Percentiles rank a stretch among this genome's conserved stretches.
phyloP scores from a whole-genome alignment of 805 yeast genomes.

The Candida nanaspora region DNA sequence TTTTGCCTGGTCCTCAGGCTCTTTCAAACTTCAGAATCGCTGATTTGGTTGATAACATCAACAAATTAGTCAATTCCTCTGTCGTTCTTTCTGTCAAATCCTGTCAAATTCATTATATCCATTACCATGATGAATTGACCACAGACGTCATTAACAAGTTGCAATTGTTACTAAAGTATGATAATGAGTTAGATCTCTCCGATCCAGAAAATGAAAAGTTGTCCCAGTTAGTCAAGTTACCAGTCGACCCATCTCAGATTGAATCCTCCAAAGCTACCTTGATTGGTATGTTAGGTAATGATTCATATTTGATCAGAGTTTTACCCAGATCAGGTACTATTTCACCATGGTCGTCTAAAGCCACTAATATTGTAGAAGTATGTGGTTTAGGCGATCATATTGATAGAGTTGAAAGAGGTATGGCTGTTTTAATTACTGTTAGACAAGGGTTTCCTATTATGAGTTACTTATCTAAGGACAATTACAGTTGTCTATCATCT shows the following conservation, averaged over 20 bases:
- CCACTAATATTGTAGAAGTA: slow-evolving; percentile 86
- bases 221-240: slow-evolving; percentile 16
- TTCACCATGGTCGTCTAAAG: slow-evolving; percentile 99
- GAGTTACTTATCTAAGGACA: slow-evolving; percentile 43
- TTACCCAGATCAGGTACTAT: slow-evolving; percentile 94
- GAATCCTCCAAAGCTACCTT: slow-evolving; percentile 8
- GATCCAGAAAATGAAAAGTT: slow-evolving; percentile 27
- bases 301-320: slow-evolving; percentile 59
- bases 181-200: slow-evolving; percentile 48
- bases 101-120: slow-evolving; percentile 74
- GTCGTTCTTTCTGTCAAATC: slow-evolving; percentile 67
- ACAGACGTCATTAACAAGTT: slow-evolving; percentile 41
- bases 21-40: slow-evolving; percentile 80
- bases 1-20: slow-evolving; percentile 85
- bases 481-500: slow-evolving; percentile 51
- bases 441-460: slow-evolving; percentile 64
- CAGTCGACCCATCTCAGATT: slow-evolving; percentile 18
- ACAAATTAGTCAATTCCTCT: slow-evolving; percentile 58
- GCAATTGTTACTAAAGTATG: slow-evolving; percentile 65
- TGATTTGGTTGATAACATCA: slow-evolving; percentile 64
- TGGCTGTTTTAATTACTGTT: slow-evolving; percentile 64
- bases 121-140: slow-evolving; percentile 38
- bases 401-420: slow-evolving; percentile 87
- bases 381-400: slow-evolving; percentile 72
- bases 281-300: slow-evolving; percentile 24